phyloP scores from a whole-genome alignment of 257 asterid genomes.

The Striga asiatica region DNA sequence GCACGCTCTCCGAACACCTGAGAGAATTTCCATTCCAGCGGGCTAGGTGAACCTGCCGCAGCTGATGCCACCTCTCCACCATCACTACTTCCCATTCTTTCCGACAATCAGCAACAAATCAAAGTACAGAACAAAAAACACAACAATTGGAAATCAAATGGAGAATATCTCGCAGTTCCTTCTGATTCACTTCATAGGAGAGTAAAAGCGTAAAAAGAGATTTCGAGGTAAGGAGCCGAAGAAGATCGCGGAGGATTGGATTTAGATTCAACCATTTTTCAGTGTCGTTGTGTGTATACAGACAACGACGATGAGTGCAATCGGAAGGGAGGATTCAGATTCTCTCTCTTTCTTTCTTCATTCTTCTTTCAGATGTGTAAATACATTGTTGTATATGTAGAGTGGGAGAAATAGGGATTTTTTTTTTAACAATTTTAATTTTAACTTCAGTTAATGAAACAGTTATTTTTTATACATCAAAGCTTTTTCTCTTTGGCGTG shows the following conservation, averaged over 20 bases:
- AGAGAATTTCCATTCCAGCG: slow-evolving; percentile 85
- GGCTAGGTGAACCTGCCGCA: slow-evolving; percentile 53
- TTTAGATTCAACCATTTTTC: slow-evolving; percentile 37
- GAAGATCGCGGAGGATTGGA: slow-evolving; percentile 33
- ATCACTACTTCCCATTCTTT: slow-evolving; percentile 44
- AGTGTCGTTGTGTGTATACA: slow-evolving; percentile 22
- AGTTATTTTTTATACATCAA: slow-evolving; percentile 10
- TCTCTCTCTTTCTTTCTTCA: slow-evolving; percentile 24
- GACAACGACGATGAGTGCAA: slow-evolving; percentile 23
- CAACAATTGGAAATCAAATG: slow-evolving; percentile 10
- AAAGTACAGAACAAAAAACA: slow-evolving; percentile 2
- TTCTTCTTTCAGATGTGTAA: no score
- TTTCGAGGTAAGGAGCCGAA: slow-evolving; percentile 18
- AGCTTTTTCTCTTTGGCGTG: no score
- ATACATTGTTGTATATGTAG: slow-evolving; percentile 12
- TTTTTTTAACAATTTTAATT: neutral
- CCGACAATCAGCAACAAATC: slow-evolving; percentile 19
- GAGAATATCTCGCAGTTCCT: slow-evolving; percentile 15
- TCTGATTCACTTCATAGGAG: slow-evolving; percentile 19
- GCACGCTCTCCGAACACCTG: slow-evolving; percentile 86
- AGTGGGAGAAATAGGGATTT: slow-evolving; percentile 16
- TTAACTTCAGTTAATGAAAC: slow-evolving; percentile 10
- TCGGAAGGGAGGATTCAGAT: slow-evolving; percentile 27
- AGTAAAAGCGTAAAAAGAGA: slow-evolving; percentile 9
- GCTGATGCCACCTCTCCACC: slow-evolving; percentile 51